These are phyloP conservation scores for Aristolochia californica DNA, from an alignment of 164 flowering plant species.

Conservation along the genomic window DNA sequence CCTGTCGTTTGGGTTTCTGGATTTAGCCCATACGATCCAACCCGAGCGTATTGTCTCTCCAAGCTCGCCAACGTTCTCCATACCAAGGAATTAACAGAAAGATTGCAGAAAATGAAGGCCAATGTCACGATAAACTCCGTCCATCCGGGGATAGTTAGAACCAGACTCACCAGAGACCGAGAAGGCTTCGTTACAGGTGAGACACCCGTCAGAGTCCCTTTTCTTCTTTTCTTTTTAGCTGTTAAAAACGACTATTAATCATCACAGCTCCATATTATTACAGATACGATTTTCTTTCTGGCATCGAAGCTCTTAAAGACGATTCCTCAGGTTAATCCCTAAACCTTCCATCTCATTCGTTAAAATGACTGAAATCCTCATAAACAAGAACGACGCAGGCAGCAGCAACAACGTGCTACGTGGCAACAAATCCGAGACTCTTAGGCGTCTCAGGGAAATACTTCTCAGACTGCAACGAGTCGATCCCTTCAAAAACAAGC, in stretches of 20 bases:
- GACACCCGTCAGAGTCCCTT: too few relatives aligned
- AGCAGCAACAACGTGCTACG: conserved; percentile 97
- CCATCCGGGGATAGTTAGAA: conserved; percentile 89
- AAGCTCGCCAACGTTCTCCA: conserved; percentile 90
- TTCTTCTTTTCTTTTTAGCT: too few relatives aligned
- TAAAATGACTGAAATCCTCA: background rate
- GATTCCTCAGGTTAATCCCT: conserved; percentile 63
- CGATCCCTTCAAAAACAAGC: conserved; percentile 47
- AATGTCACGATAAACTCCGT: conserved; percentile 85
- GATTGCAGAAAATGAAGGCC: conserved; percentile 73
- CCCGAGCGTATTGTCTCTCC: conserved; percentile 92
- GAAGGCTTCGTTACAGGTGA: conserved; percentile 84
- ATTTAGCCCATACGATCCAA: conserved; percentile 58
- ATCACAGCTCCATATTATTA: too few relatives aligned
- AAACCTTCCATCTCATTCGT: background rate
- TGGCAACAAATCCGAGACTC: conserved; percentile 64
- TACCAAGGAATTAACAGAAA: conserved; percentile 61
- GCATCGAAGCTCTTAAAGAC: conserved; percentile 83
- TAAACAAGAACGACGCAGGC: conserved; percentile 31
- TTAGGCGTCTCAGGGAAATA: conserved; percentile 64
- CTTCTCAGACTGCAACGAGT: conserved; percentile 82
- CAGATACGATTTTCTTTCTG: conserved; percentile 48
- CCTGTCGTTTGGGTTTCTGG: background rate
- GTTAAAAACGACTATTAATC: too few relatives aligned
- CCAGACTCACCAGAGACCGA: conserved; percentile 89